A percentile compares a stretch with the other conserved stretches of the same genome.
Evolutionary conservation across 495 filamentous ascomycete species (phyloP).

Genomic region (Trichoderma reesei): DNA sequence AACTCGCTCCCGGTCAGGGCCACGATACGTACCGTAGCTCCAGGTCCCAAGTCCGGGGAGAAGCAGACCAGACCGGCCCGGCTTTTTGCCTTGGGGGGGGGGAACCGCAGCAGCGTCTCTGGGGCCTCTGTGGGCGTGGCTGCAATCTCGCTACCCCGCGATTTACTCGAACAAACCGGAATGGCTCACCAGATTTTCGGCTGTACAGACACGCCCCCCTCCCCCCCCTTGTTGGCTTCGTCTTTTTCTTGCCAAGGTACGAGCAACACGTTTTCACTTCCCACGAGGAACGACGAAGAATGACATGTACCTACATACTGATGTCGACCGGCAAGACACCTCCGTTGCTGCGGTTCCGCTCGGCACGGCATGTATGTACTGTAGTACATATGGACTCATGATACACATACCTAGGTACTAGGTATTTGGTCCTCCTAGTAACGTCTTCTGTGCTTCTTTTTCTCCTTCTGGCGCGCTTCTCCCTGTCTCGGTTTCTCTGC

Average conservation of each 20-base stretch:
- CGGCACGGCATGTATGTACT: neutral
- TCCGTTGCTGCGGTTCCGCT: neutral
- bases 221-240: too few relatives aligned
- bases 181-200: too few relatives aligned
- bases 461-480: neutral
- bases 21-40: neutral
- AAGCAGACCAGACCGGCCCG: neutral
- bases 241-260: too few relatives aligned
- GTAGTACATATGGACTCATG: neutral
- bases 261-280: neutral
- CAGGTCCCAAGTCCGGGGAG: neutral
- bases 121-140: neutral
- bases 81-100: neutral
- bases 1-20: neutral
- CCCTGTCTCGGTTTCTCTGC: neutral
- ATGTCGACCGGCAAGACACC: too few relatives aligned
- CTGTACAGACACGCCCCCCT: too few relatives aligned
- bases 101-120: neutral
- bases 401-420: too few relatives aligned
- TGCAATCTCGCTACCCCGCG: slow-evolving; percentile 3
- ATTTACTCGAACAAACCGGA: neutral
- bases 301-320: too few relatives aligned
- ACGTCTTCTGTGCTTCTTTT: too few relatives aligned
- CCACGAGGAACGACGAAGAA: neutral
- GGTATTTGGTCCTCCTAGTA: too few relatives aligned